Evolutionary conservation across 2,329 filamentous ascomycete species (phyloP), one percentile per base, ranked within the genome.

Genomic region (Claviceps fusiformis): DNA sequence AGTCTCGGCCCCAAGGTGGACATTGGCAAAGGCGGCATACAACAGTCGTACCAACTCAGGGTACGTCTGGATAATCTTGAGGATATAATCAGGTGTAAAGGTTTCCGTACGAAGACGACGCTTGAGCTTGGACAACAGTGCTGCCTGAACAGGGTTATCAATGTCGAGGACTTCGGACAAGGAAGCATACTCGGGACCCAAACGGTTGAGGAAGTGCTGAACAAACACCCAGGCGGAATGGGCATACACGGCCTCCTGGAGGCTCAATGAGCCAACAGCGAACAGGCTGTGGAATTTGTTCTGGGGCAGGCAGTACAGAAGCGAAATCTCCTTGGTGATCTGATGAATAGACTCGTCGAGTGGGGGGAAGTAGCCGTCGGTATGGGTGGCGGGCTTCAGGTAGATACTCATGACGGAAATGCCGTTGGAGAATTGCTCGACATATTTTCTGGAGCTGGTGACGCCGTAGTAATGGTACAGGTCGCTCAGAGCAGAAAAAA

Each of bases 401-500:
- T 98, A 98, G 59, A 96, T 82, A 62, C 90, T 96, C 79, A 97
- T 95, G 70, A 97, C 87, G 15, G 89, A 95, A 68, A 96, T 95
- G 59, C 93, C 93, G 70, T 98, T 98, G 66, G 91, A 93, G 77
- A 98, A 98, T 73, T 97, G 93, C 73, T 98, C 89, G 50, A 98
- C 87, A 67, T 98, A 98, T 75, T 98, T 98, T 63, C 93, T 82
- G 33, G 93, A 93, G 65, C 89, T 95, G 2, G 93, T 98, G 58
- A 97, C 81, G 47, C 93, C 92, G 67, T 98, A 98, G 80, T 96
- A 97, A 74, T 98, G 93, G 75, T 98, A 98, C 43, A 98, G 77
- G 69, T 97, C 91, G 60, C 89, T 95, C 63, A 98, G 75, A 33
- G 93, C 90, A 63, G 91, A 95, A 79, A 98, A 98, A 64, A 98